A percentile compares a stretch with the other conserved stretches of the same genome.
Evolutionary conservation across 768 basidiomycete genomes (phyloP).

Genomic region (Phlebiopsis gigantea): DNA sequence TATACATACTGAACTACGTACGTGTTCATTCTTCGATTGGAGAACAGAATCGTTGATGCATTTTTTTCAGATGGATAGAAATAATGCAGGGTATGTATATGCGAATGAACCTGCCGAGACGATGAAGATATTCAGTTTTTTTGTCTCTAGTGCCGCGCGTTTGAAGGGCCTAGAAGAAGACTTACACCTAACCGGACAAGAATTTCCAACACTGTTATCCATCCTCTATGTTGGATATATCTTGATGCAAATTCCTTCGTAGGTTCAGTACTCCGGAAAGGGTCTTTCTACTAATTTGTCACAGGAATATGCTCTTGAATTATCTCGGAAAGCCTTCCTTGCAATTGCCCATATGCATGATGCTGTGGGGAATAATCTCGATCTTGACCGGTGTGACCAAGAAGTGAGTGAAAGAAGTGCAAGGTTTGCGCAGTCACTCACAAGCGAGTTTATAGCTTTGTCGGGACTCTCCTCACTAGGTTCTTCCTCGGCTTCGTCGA

Average conservation of each 20-base stretch:
- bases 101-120: too few relatives aligned
- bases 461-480: slow-evolving; percentile 60
- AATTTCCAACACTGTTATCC: slow-evolving; percentile 65
- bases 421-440: neutral
- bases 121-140: too few relatives aligned
- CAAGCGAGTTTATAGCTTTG: slow-evolving; percentile 31
- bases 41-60: neutral
- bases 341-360: slow-evolving; percentile 63
- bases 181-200: slow-evolving; percentile 52
- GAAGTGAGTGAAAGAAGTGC: slow-evolving; percentile 16
- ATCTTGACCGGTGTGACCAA: slow-evolving; percentile 38
- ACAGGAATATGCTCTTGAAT: slow-evolving; percentile 67
- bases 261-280: slow-evolving; percentile 20
- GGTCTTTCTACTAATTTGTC: neutral
- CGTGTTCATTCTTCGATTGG: slow-evolving; percentile 14
- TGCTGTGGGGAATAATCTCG: slow-evolving; percentile 53
- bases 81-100: slow-evolving; percentile 68
- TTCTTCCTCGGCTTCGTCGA: slow-evolving; percentile 64
- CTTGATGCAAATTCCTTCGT: slow-evolving; percentile 78
- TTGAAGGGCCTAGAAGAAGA: slow-evolving; percentile 68
- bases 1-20: slow-evolving; percentile 45
- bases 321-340: slow-evolving; percentile 62
- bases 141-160: slow-evolving; percentile 61
- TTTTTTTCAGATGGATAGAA: slow-evolving; percentile 64
- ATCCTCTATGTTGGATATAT: slow-evolving; percentile 71